Percentiles rank a stretch among this genome's conserved stretches.
phyloP scores from a whole-genome alignment of 495 filamentous ascomycete genomes.

The Umbilicaria muhlenbergii region DNA sequence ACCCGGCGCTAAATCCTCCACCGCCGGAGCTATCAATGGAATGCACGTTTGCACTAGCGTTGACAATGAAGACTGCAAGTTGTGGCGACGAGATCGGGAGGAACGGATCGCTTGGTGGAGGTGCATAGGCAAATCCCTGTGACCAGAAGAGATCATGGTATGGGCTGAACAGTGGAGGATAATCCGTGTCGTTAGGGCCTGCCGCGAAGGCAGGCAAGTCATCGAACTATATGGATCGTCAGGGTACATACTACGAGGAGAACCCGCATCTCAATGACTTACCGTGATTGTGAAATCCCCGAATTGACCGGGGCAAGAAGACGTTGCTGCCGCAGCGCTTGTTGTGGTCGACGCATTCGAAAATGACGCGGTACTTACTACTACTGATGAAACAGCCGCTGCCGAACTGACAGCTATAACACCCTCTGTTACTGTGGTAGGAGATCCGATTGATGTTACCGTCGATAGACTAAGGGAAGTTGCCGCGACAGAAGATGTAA shows the following conservation, averaged over 20 bases:
- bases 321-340: background rate
- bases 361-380: background rate
- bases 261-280: background rate
- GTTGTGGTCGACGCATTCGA: background rate
- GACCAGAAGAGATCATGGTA: slow-evolving; percentile 27
- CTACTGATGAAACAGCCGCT: background rate
- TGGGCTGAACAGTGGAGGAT: slow-evolving; percentile 26
- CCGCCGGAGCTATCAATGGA: slow-evolving; percentile 9
- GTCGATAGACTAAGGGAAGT: no score
- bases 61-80: slow-evolving; percentile 24
- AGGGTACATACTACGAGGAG: background rate
- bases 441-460: no score
- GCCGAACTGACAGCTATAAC: no score
- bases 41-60: slow-evolving; percentile 2
- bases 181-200: slow-evolving; percentile 11
- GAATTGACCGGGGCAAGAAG: background rate
- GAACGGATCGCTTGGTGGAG: slow-evolving; percentile 24
- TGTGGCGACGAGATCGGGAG: slow-evolving; percentile 22
- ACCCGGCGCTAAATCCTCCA: slow-evolving; percentile 29
- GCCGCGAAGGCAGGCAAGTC: slow-evolving; percentile 14
- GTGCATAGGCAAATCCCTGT: slow-evolving; percentile 25
- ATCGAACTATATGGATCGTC: slow-evolving; percentile 10
- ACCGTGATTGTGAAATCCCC: slow-evolving; percentile 1
- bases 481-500: no score
- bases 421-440: no score